A percentile compares a stretch with the other conserved stretches of the same genome.
Conservation (phyloP, 345 rosid genomes). For the Lepidium aucheri region DNA sequence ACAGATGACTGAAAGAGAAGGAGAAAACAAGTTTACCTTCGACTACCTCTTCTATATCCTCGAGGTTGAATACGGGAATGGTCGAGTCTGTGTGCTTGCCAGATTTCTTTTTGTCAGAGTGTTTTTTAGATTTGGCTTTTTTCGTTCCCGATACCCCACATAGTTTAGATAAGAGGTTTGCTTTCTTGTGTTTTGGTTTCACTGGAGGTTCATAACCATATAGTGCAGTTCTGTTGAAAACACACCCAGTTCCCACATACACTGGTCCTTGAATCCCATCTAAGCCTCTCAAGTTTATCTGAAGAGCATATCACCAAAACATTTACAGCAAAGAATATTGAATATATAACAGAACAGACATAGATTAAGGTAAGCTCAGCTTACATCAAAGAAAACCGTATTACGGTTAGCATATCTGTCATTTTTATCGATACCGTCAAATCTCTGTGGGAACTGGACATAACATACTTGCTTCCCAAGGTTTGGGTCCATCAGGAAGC, state of each 20-base stretch:
- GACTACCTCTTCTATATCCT: constrained; percentile 92
- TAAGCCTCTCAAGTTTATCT: constrained; percentile 94
- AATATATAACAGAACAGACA: neutral
- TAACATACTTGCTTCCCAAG: constrained; percentile 85
- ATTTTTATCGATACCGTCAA: constrained; percentile 84
- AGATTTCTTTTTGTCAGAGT: constrained; percentile 72
- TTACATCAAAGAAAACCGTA: constrained; percentile 92
- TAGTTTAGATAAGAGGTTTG: constrained; percentile 62
- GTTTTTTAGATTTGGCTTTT: constrained; percentile 61
- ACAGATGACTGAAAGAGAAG: neutral
- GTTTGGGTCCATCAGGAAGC: constrained; percentile 91
- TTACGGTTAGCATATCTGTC: constrained; percentile 90
- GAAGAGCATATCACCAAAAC: constrained; percentile 11
- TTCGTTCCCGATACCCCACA: constrained; percentile 80
- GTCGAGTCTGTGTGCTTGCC: constrained; percentile 73
- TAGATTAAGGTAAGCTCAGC: constrained; percentile 18
- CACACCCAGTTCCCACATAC: constrained; percentile 96
- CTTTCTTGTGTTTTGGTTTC: constrained; percentile 71
- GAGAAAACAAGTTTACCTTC: constrained; percentile 49
- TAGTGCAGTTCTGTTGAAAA: constrained; percentile 86
- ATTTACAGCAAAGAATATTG: neutral
- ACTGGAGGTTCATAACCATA: constrained; percentile 93
- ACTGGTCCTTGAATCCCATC: constrained; percentile 99
- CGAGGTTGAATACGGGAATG: constrained; percentile 75
- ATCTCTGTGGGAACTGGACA: constrained; percentile 93